A percentile compares a stretch with the other conserved stretches of the same genome.
Conservation (phyloP, 1,284 basidiomycete genomes). For the Meira miltonrushii region DNA sequence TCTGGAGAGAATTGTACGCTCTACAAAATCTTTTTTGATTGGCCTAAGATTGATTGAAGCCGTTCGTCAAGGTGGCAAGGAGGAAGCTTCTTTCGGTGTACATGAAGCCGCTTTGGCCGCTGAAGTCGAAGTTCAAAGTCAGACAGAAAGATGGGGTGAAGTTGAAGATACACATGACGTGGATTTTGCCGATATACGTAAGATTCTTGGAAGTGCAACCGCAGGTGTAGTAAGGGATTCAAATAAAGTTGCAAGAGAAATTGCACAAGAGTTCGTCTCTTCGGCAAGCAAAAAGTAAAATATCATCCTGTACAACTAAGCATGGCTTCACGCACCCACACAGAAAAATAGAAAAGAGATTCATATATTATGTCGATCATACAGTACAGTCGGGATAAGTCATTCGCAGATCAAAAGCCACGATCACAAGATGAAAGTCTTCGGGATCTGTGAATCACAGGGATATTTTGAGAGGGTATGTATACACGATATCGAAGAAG, state of each 20-base stretch:
- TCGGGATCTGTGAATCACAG: too few species aligned
- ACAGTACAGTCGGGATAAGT: background rate
- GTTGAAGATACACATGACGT: constrained; percentile 80
- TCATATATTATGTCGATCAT: too few species aligned
- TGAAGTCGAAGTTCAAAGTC: constrained; percentile 87
- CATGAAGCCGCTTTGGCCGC: constrained; percentile 80
- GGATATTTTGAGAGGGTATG: too few species aligned
- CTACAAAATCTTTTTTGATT: constrained; percentile 86
- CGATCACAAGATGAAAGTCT: background rate
- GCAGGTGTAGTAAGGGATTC: constrained; percentile 1
- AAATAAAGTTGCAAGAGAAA: background rate
- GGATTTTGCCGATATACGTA: constrained; percentile 85
- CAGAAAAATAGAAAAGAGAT: too few species aligned
- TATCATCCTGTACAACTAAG: background rate
- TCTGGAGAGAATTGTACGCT: constrained; percentile 83
- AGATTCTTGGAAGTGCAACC: constrained; percentile 63
- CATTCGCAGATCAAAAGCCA: background rate
- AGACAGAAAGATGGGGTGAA: constrained; percentile 94
- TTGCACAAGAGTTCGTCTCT: background rate
- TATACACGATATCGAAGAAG: too few species aligned
- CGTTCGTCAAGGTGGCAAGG: background rate
- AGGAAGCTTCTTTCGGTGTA: constrained; percentile 58
- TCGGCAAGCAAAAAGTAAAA: too few species aligned
- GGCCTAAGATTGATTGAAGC: constrained; percentile 75
- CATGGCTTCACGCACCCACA: background rate